Conservation (phyloP, 1,284 basidiomycete species). For the Papiliotrema laurentii region DNA sequence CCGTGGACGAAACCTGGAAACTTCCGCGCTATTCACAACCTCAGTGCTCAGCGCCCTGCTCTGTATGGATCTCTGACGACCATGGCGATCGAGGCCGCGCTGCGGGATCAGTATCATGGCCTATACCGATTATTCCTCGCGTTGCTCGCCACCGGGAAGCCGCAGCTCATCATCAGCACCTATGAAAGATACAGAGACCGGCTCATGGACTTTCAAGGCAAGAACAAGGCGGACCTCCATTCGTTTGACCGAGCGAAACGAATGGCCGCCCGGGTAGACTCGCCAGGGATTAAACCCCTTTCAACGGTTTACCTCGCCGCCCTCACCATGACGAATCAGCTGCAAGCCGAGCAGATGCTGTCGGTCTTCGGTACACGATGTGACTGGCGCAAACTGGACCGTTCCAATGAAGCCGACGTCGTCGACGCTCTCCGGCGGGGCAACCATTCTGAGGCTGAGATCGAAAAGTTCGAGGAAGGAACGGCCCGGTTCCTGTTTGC, state of each 20-base stretch:
- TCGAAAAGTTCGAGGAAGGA: neutral
- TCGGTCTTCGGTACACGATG: neutral
- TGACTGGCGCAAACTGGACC: neutral
- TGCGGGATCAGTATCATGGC: constrained; percentile 15
- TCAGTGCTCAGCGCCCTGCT: too few species aligned
- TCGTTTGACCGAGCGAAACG: constrained; percentile 16
- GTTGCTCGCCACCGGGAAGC: constrained; percentile 15
- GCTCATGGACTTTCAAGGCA: constrained; percentile 15
- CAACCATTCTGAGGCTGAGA: neutral
- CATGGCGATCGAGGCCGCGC: constrained; percentile 23
- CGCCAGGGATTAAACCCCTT: constrained; percentile 16
- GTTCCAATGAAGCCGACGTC: neutral
- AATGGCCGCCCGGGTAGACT: constrained; percentile 17
- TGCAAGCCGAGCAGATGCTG: constrained; percentile 5
- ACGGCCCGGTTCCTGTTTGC: neutral
- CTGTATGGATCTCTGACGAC: constrained; percentile 13
- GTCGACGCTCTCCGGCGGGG: neutral
- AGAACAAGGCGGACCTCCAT: constrained; percentile 9
- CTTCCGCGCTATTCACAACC: too few species aligned
- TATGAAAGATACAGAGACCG: constrained; percentile 15
- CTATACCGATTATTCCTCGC: constrained; percentile 18
- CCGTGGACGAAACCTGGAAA: too few species aligned
- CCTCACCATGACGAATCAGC: constrained; percentile 20
- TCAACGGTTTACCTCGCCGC: constrained; percentile 20
- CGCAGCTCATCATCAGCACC: constrained; percentile 8